These are phyloP conservation scores for Tremellales sp. DNA, from an alignment of 1,284 basidiomycete species.

Conservation along the genomic window DNA sequence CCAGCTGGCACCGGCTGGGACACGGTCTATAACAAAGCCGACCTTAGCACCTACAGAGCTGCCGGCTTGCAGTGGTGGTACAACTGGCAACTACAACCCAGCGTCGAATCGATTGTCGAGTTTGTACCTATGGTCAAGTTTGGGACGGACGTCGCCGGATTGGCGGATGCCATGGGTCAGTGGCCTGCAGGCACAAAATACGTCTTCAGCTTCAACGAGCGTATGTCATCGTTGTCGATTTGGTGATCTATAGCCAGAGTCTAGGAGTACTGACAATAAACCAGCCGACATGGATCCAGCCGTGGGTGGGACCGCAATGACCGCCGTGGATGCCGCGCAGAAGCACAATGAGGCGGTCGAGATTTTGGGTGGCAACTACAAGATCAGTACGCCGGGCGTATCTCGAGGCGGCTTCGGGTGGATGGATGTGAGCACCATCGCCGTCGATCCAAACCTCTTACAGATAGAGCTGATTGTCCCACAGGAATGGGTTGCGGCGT, in stretches of 20 bases:
- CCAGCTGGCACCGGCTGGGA: not conserved
- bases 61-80: slow-evolving; percentile 6
- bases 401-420: slow-evolving; percentile 8
- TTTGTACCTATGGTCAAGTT: slow-evolving; percentile 12
- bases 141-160: slow-evolving; percentile 3
- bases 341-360: slow-evolving; percentile 10
- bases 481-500: slow-evolving; percentile 29
- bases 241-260: not conserved
- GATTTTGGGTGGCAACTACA: slow-evolving; percentile 7
- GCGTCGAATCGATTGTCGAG: not conserved
- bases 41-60: not conserved
- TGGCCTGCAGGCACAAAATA: slow-evolving; percentile 7
- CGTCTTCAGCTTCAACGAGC: slow-evolving; percentile 19
- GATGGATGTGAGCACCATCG: not conserved
- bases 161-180: slow-evolving; percentile 1
- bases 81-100: slow-evolving; percentile 4
- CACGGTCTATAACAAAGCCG: not conserved
- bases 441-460: too few relatives aligned
- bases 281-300: not conserved
- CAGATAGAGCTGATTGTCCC: too few relatives aligned
- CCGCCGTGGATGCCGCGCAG: slow-evolving; percentile 7
- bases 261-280: not conserved
- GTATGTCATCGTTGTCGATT: slow-evolving; percentile 2
- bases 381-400: slow-evolving; percentile 20
- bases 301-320: slow-evolving; percentile 7